These are phyloP conservation scores for Salix udensis DNA, from an alignment of 345 rosid genomes.

Conservation along the genomic window DNA sequence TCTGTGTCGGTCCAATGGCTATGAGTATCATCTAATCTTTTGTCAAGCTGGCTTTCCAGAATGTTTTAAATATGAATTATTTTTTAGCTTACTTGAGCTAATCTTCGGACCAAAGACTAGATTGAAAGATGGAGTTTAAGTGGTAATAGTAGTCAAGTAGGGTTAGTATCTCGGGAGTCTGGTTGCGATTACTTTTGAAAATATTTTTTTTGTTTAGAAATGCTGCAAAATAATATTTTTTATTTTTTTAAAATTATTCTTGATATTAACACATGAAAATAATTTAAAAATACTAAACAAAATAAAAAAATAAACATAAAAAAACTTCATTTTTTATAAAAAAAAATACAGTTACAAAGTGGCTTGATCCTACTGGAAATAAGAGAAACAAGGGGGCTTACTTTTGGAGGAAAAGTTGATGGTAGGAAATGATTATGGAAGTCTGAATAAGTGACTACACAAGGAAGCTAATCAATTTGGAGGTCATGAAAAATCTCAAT, in stretches of 20 bases:
- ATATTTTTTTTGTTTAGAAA: no score
- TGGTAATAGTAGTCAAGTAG: background rate
- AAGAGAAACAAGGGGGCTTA: background rate
- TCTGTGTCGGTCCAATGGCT: background rate
- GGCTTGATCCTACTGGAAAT: background rate
- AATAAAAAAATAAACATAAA: no score
- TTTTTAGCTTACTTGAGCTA: background rate
- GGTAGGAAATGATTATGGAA: slow-evolving; percentile 1
- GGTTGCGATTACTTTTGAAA: no score
- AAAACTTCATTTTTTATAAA: no score
- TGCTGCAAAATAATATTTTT: no score
- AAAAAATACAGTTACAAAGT: no score
- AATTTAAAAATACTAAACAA: no score
- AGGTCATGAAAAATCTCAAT: slow-evolving; percentile 3
- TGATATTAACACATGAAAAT: no score
- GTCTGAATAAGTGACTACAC: background rate
- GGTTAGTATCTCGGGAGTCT: background rate
- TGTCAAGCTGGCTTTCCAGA: background rate
- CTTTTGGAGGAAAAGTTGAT: background rate
- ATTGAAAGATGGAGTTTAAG: background rate
- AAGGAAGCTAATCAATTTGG: background rate
- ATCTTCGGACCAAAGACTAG: background rate
- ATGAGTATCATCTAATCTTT: no score
- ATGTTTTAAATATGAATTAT: background rate
- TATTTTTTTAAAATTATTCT: no score